phyloP scores from a whole-genome alignment of 805 yeast species.

The Metschnikowia noctiluminum region DNA sequence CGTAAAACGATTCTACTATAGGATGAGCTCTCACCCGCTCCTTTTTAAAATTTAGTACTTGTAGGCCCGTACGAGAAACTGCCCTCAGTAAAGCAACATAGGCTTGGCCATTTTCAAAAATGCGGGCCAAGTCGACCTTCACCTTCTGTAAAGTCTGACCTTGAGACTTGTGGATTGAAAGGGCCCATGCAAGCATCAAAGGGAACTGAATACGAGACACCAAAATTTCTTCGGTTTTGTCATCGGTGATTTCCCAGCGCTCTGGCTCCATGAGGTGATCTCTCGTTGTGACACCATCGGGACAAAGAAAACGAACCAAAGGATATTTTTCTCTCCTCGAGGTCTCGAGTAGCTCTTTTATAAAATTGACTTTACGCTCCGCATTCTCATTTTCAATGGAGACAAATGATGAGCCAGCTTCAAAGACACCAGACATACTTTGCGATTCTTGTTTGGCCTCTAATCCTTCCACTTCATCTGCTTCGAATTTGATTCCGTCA shows the following conservation, averaged over 20 bases:
- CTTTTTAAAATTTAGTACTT: constrained; percentile 17
- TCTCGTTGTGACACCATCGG: constrained; percentile 65
- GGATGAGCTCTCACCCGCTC: constrained; percentile 16
- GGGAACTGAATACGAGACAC: constrained; percentile 58
- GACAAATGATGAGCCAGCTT: not conserved
- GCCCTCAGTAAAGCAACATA: constrained; percentile 84
- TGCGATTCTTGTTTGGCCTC: not conserved
- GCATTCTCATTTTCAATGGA: constrained; percentile 23
- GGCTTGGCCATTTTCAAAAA: constrained; percentile 80
- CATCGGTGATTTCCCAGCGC: constrained; percentile 76
- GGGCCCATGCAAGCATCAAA: constrained; percentile 72
- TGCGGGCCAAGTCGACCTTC: constrained; percentile 60
- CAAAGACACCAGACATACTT: not conserved
- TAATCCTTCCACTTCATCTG: not conserved
- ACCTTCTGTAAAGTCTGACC: constrained; percentile 77
- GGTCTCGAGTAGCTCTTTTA: constrained; percentile 41
- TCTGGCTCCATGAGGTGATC: constrained; percentile 82
- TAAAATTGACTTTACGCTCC: constrained; percentile 46
- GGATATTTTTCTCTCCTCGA: constrained; percentile 57
- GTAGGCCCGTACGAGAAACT: constrained; percentile 17
- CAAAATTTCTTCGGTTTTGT: constrained; percentile 52
- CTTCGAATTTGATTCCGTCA: not conserved
- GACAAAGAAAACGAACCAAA: constrained; percentile 67
- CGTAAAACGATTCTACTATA: constrained; percentile 15
- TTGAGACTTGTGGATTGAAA: constrained; percentile 81